These are phyloP conservation scores for Vigna unguiculata DNA, from an alignment of 306 rosid genomes.

Conservation along the genomic window DNA sequence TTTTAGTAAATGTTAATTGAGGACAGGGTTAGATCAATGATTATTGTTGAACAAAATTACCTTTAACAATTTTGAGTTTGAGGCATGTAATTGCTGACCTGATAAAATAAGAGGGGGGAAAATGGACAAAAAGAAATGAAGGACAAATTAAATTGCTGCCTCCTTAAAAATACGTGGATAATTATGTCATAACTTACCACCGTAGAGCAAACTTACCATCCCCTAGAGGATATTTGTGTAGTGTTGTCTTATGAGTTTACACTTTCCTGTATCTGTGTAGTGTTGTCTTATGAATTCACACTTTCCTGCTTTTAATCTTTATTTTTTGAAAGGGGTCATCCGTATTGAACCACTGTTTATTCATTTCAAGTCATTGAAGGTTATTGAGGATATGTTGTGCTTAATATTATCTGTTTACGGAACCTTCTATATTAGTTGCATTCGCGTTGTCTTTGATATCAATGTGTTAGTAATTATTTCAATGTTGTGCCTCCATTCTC, in stretches of 20 bases:
- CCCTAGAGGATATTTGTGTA: not conserved
- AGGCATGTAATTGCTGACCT: not conserved
- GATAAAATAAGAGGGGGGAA: not conserved
- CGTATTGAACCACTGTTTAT: not conserved
- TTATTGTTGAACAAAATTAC: not conserved
- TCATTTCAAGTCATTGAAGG: conserved; percentile 1
- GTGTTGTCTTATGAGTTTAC: not conserved
- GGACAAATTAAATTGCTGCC: not conserved
- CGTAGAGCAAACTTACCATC: not conserved
- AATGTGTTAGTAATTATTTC: conserved; percentile 37
- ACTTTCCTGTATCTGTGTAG: not conserved
- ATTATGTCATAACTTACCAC: not conserved
- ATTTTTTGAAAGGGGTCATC: not conserved
- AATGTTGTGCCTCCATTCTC: conserved; percentile 11
- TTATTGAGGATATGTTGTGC: conserved; percentile 7
- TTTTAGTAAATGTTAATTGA: not conserved
- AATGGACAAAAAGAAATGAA: not conserved
- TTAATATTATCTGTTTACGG: conserved; percentile 21
- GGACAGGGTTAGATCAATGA: not conserved
- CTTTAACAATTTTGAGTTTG: not conserved
- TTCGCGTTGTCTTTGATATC: not conserved
- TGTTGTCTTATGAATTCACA: not conserved
- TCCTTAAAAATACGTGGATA: not conserved
- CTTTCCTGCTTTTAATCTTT: not conserved
- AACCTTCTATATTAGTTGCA: conserved; percentile 4